Base-by-base conservation (phyloP, 495 filamentous ascomycete genomes). In the Penicillium tannophilum region DNA sequence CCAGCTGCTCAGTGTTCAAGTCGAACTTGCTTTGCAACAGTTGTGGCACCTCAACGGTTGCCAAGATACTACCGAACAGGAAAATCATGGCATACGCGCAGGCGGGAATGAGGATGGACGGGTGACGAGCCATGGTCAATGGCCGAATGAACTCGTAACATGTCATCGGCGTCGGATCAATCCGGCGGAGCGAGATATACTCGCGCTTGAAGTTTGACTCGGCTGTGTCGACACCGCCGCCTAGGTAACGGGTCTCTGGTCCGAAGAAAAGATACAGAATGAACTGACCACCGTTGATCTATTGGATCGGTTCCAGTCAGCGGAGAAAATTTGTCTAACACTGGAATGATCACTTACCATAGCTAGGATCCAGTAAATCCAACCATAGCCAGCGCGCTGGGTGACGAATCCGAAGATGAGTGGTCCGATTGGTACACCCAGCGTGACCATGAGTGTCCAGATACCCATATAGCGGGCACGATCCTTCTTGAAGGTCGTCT, bases 211-310 rank as follows among this genome's bases (percentile, higher is more conserved):
- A 73, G 30, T 24, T 56, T 7, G 72, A 65, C 10, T 61, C 54
- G 6, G 55, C 19, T 26, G 61, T 57, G 2, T 68, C 59, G 17
- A 62, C 56, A n/a, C 61, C 60, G 45, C 63, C 54, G 28, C 62
- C 62, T 16, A 84, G 60, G 58, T 83, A 84, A 33, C 76, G 79
- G n/a, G 83, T 82, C 62, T 86, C 83, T 0, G 81, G 78, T 26
- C 80, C 78, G 14, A 85, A 68, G 74, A 84, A 78, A 31, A 84
- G 53, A 52, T 79, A 85, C 36, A 81, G 54, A 52, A 85, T 68
- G 49, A 84, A 77, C 54, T 85, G 82, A 20, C 67, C 74, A 35
- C 71, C 80, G 54, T 84, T 85, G 56, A 76, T 81, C 76, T 83
- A 28, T 19, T 20, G 17, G 23, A 11, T 20, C 8, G 0, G 33